A percentile compares a stretch with the other conserved stretches of the same genome.
These are phyloP conservation scores for Coemansia sp. DNA, from an alignment of 192 early-diverging fungal species.

Conservation along the genomic window DNA sequence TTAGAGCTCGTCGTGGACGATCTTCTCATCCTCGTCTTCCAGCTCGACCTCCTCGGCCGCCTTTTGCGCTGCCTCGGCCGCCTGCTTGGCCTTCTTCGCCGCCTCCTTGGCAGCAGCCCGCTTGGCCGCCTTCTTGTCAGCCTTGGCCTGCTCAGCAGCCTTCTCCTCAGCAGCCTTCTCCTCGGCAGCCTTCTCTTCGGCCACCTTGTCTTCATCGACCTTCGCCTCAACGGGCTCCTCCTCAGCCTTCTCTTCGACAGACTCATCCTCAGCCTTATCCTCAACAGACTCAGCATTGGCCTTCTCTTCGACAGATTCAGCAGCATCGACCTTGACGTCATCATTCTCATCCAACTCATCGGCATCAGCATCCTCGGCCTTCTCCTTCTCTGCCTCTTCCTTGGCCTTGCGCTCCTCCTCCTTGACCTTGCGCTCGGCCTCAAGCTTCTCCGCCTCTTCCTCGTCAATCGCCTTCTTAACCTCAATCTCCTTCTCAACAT, in stretches of 20 bases:
- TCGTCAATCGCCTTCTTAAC: conserved; percentile 64
- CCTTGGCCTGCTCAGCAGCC: conserved; percentile 21
- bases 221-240: conserved; percentile 11
- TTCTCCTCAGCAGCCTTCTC: conserved; percentile 8
- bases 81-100: conserved; percentile 27
- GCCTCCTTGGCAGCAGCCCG: conserved; percentile 24
- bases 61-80: conserved; percentile 26
- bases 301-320: conserved; percentile 13
- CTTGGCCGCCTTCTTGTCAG: conserved; percentile 32
- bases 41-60: conserved; percentile 24
- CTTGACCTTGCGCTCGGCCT: conserved; percentile 48
- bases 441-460: conserved; percentile 46
- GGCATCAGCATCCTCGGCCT: background rate
- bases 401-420: conserved; percentile 24
- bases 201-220: conserved; percentile 6
- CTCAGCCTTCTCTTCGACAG: conserved; percentile 7
- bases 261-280: conserved; percentile 6
- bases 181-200: conserved; percentile 12
- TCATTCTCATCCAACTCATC: conserved; percentile 12
- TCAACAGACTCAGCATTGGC: background rate
- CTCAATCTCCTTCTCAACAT: conserved; percentile 64
- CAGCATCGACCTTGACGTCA: conserved; percentile 12
- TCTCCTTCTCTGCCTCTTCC: conserved; percentile 20
- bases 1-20: conserved; percentile 52
- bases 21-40: conserved; percentile 22